Evolutionary conservation across 1,284 basidiomycete genomes (phyloP).

Genomic region (Paramarasmius palmivorus): DNA sequence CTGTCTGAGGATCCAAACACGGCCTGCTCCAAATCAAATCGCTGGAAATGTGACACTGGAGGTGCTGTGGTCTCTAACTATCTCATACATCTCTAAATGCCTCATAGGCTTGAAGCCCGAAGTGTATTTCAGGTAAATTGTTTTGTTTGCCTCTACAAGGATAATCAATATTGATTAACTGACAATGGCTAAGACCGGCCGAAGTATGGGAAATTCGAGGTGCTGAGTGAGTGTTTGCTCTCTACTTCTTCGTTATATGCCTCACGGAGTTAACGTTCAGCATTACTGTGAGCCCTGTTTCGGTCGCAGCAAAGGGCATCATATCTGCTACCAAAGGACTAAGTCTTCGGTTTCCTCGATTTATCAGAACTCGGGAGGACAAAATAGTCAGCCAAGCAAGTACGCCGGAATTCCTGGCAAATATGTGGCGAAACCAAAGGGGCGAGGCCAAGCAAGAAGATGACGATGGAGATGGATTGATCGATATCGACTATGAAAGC

Average conservation of each 20-base stretch:
- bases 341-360: slow-evolving; percentile 88
- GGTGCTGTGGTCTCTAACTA: slow-evolving; percentile 36
- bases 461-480: slow-evolving; percentile 55
- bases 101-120: slow-evolving; percentile 78
- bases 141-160: no score
- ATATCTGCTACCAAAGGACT: slow-evolving; percentile 71
- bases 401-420: slow-evolving; percentile 68
- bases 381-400: slow-evolving; percentile 81
- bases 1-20: slow-evolving; percentile 58
- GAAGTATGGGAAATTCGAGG: slow-evolving; percentile 94
- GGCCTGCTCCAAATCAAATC: slow-evolving; percentile 54
- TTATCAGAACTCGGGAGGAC: slow-evolving; percentile 80
- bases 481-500: slow-evolving; percentile 36
- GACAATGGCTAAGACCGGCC: slow-evolving; percentile 60
- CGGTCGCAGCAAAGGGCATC: slow-evolving; percentile 76
- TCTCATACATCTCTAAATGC: not conserved
- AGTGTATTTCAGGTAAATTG: slow-evolving; percentile 63
- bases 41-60: slow-evolving; percentile 73
- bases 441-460: slow-evolving; percentile 34
- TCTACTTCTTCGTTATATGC: not conserved
- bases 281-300: slow-evolving; percentile 88
- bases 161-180: no score
- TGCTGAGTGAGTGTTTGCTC: slow-evolving; percentile 69
- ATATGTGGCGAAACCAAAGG: slow-evolving; percentile 69
- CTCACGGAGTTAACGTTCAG: slow-evolving; percentile 35